phyloP scores from a whole-genome alignment of 2,329 filamentous ascomycete species.

The Emergomyces africanus region DNA sequence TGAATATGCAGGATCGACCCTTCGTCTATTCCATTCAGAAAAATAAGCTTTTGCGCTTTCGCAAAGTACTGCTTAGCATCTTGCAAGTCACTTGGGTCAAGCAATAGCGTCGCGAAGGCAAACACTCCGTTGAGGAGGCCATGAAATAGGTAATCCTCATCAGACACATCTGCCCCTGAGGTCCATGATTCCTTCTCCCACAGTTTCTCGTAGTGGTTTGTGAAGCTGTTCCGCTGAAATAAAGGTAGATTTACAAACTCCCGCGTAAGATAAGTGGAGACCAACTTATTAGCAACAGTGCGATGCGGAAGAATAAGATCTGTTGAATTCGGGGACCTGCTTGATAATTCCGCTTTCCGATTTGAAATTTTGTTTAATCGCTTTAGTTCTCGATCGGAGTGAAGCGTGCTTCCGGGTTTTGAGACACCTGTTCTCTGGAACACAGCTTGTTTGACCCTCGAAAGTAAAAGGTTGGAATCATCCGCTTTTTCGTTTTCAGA shows the following conservation, averaged over 20 bases:
- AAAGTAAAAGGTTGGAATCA: background rate
- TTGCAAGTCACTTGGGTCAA: conserved; percentile 2
- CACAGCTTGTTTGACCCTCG: conserved; percentile 7
- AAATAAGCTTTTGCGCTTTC: conserved; percentile 11
- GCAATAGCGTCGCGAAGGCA: conserved; percentile 10
- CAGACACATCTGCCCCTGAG: background rate
- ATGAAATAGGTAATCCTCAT: conserved; percentile 9
- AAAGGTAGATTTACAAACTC: conserved; percentile 18
- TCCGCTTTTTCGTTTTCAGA: background rate
- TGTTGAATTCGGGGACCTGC: background rate
- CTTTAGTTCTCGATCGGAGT: conserved; percentile 5
- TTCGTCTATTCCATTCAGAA: conserved; percentile 6
- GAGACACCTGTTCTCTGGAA: conserved; percentile 9
- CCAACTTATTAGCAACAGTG: conserved; percentile 9
- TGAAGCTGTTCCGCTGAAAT: conserved; percentile 12
- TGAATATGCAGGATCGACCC: conserved; percentile 11
- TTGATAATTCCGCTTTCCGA: conserved; percentile 2
- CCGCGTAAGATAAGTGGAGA: conserved; percentile 13
- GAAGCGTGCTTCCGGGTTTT: conserved; percentile 5
- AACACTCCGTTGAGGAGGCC: conserved; percentile 14
- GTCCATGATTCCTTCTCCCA: background rate
- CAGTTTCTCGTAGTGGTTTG: conserved; percentile 8
- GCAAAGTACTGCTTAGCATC: conserved; percentile 11
- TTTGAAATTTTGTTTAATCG: conserved; percentile 3
- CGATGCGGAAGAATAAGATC: conserved; percentile 8